phyloP scores from a whole-genome alignment of 176 grass and related monocot genomes.

The Eremochloa ophiuroides region DNA sequence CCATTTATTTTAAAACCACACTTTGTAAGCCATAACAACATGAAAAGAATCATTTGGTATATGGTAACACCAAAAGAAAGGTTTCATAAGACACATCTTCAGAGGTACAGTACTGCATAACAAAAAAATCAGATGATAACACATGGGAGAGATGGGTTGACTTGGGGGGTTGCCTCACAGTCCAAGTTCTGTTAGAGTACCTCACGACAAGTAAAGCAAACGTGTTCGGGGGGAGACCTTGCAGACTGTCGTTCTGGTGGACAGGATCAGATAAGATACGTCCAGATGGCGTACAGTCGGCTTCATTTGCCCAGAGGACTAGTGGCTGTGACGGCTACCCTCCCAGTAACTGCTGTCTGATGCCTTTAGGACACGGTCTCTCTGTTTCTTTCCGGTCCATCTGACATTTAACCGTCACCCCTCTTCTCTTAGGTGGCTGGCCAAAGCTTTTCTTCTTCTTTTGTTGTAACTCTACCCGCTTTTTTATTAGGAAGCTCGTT shows the following conservation, averaged over 20 bases:
- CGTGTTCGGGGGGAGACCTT: neutral
- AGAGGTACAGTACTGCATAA: neutral
- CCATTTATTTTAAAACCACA: slow-evolving; percentile 3
- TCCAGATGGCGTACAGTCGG: too few relatives aligned
- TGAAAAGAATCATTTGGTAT: neutral
- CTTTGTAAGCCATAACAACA: neutral
- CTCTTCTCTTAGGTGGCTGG: neutral
- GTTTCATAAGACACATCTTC: slow-evolving; percentile 8
- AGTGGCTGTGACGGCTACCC: too few relatives aligned
- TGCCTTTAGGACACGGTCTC: neutral
- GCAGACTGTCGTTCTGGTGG: neutral
- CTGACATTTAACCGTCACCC: neutral
- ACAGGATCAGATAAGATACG: too few relatives aligned
- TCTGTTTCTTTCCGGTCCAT: neutral
- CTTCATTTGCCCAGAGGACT: too few relatives aligned
- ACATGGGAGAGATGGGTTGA: neutral
- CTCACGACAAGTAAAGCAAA: neutral
- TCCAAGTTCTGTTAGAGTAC: neutral
- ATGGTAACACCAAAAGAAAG: neutral
- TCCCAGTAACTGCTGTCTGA: too few relatives aligned
- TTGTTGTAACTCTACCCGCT: neutral
- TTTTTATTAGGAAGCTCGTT: neutral
- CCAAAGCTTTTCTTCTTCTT: neutral
- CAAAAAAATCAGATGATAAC: neutral
- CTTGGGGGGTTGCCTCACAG: neutral